Percentiles rank a stretch among this genome's conserved stretches.
Conservation (phyloP, 2,329 filamentous ascomycete species). For the Camillea tinctor region DNA sequence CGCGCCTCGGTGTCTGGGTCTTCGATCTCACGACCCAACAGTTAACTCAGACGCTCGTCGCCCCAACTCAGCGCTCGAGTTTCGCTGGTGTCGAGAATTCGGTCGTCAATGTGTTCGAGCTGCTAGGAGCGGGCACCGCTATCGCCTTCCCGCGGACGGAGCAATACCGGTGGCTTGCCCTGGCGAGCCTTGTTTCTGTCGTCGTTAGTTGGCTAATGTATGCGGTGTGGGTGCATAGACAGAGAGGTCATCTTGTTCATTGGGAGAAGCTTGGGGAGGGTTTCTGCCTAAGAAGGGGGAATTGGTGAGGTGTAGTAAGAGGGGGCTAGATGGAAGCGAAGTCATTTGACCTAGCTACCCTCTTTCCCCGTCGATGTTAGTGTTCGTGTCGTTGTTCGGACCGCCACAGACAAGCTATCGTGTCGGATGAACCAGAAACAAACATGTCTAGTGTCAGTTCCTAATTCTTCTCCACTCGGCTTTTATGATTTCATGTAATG, state of each 20-base stretch:
- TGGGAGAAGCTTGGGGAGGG: constrained; percentile 34
- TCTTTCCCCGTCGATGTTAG: too few species aligned
- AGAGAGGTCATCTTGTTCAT: constrained; percentile 41
- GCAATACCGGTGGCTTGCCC: constrained; percentile 40
- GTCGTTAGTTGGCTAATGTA: constrained; percentile 33
- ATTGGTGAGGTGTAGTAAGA: background rate
- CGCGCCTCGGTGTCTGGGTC: constrained; percentile 43
- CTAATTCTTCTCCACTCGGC: too few species aligned
- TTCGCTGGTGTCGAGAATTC: constrained; percentile 43
- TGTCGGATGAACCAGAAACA: too few species aligned
- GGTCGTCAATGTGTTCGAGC: constrained; percentile 39
- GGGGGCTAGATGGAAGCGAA: too few species aligned
- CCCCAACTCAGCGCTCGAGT: constrained; percentile 34
- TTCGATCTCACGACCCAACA: constrained; percentile 45
- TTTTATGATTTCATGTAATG: too few species aligned
- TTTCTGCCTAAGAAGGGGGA: constrained; percentile 1
- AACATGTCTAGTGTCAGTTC: too few species aligned
- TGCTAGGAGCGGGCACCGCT: constrained; percentile 36
- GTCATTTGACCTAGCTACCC: too few species aligned
- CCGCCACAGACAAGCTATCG: too few species aligned
- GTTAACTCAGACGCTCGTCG: constrained; percentile 41
- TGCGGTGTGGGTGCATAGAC: constrained; percentile 37
- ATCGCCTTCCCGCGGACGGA: constrained; percentile 36
- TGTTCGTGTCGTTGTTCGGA: too few species aligned
- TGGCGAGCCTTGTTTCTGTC: constrained; percentile 35